Percentiles rank a stretch among this genome's conserved stretches.
Evolutionary conservation across 2,329 filamentous ascomycete species (phyloP).

Genomic region (Diaporthe sp.): DNA sequence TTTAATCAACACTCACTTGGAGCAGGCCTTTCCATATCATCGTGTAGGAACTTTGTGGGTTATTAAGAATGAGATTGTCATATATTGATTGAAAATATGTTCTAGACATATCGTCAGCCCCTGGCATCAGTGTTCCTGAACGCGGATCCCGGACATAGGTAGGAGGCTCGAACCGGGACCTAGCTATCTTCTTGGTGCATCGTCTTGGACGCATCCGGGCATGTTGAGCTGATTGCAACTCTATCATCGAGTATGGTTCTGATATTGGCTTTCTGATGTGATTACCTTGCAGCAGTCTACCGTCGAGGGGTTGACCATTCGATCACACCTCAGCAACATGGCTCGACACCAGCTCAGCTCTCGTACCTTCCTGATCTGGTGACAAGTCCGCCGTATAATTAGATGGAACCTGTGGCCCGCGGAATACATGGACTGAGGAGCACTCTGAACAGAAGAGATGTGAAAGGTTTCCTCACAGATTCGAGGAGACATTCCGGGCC

Average conservation of each 20-base stretch:
- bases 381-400: background rate
- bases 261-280: background rate
- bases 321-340: slow-evolving; percentile 10
- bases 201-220: background rate
- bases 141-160: no score
- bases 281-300: slow-evolving; percentile 11
- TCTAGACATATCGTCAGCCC: background rate
- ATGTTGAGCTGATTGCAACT: background rate
- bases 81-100: no score
- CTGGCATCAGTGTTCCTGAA: background rate
- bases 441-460: no score
- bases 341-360: background rate
- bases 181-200: background rate
- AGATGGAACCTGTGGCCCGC: background rate
- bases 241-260: background rate
- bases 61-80: no score
- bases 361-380: slow-evolving; percentile 24
- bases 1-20: no score
- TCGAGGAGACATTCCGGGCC: background rate
- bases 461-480: background rate
- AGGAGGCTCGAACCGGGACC: no score
- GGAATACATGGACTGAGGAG: background rate
- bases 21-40: background rate
- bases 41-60: no score
- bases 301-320: background rate